Evolutionary conservation across 495 filamentous ascomycete species (phyloP).

Genomic region (Tuber calosporum): DNA sequence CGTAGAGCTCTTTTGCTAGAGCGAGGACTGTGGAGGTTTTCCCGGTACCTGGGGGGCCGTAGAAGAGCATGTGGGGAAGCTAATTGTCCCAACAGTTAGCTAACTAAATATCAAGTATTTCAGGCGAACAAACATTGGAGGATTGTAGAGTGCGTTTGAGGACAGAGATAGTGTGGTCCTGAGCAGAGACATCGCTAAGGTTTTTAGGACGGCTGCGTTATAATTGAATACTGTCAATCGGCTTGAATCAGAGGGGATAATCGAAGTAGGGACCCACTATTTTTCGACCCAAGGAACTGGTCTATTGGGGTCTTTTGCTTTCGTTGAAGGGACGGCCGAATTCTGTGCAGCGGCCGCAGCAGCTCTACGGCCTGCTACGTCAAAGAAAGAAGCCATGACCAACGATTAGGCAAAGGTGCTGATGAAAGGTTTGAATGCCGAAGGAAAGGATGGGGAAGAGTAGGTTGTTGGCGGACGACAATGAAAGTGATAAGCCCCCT

Average conservation of each 20-base stretch:
- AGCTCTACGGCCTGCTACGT: constrained; percentile 83
- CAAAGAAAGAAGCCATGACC: constrained; percentile 78
- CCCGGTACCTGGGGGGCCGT: constrained; percentile 69
- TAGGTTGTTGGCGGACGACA: background rate
- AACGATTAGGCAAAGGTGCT: constrained; percentile 1
- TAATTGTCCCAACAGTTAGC: constrained; percentile 41
- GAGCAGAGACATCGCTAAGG: constrained; percentile 87
- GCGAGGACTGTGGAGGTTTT: constrained; percentile 77
- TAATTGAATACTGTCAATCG: constrained; percentile 2
- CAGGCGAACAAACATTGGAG: constrained; percentile 60
- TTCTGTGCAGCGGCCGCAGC: constrained; percentile 58
- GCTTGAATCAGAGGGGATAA: background rate
- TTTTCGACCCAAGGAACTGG: constrained; percentile 98
- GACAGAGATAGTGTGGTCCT: constrained; percentile 93
- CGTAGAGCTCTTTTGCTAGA: constrained; percentile 95
- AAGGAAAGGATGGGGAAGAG: background rate
- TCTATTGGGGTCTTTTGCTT: constrained; percentile 54
- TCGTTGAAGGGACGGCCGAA: constrained; percentile 45
- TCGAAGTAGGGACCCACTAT: constrained; percentile 61
- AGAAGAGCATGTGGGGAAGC: constrained; percentile 99
- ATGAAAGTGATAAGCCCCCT: background rate
- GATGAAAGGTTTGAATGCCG: background rate
- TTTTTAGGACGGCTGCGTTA: constrained; percentile 74
- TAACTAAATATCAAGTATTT: constrained; percentile 2
- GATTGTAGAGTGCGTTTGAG: constrained; percentile 88